phyloP scores from a whole-genome alignment of 148 eudicot genomes.

The Diospyros lotus region DNA sequence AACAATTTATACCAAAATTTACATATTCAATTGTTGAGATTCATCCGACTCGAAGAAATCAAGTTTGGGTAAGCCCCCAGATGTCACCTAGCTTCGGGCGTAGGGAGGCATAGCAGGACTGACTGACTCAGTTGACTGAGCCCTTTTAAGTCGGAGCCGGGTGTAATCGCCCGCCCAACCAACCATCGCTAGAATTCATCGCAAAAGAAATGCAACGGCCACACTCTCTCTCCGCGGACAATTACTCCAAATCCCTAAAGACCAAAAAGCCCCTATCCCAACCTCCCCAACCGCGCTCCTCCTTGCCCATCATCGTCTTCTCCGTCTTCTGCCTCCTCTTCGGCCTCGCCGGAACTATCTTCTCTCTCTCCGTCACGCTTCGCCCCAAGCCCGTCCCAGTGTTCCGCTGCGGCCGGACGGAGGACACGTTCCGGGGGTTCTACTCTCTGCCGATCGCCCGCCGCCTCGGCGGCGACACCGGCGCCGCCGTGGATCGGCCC shows the following conservation, averaged over 20 bases:
- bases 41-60: no score
- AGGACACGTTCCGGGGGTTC: slow-evolving; percentile 46
- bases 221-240: not conserved
- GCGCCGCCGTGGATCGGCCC: slow-evolving; percentile 29
- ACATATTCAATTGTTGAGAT: no score
- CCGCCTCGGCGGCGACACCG: slow-evolving; percentile 14
- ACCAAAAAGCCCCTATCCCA: slow-evolving; percentile 39
- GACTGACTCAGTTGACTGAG: no score
- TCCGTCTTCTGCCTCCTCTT: slow-evolving; percentile 38
- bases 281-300: slow-evolving; percentile 18
- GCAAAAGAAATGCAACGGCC: no score
- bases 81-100: no score
- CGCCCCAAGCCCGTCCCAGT: slow-evolving; percentile 30
- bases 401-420: slow-evolving; percentile 42
- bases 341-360: slow-evolving; percentile 46
- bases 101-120: no score
- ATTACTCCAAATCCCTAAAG: slow-evolving; percentile 50
- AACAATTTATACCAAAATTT: no score
- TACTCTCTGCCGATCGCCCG: slow-evolving; percentile 24
- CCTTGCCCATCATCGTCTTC: slow-evolving; percentile 24
- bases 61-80: no score
- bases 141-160: no score
- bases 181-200: no score
- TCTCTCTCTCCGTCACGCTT: slow-evolving; percentile 48
- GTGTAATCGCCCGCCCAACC: no score